Evolutionary conservation across 192 early-diverging fungal species (phyloP).

Genomic region (Entomortierella beljakovae): DNA sequence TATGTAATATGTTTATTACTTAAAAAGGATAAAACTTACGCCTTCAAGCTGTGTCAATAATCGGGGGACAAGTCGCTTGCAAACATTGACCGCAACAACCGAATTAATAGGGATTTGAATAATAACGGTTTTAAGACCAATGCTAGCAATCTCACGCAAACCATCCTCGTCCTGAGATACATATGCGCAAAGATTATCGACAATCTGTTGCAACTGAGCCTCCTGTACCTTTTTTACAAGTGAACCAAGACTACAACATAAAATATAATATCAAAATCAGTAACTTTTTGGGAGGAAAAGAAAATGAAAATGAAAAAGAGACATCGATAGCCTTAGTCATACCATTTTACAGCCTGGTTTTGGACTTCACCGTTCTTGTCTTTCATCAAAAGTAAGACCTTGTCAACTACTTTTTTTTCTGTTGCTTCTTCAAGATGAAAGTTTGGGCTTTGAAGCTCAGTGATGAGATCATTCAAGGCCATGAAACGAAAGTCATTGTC

Average conservation of each 20-base stretch:
- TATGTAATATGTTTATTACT: no score
- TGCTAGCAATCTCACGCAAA: conserved; percentile 85
- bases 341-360: conserved; percentile 80
- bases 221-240: conserved; percentile 81
- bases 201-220: conserved; percentile 72
- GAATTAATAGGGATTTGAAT: conserved; percentile 72
- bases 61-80: conserved; percentile 75
- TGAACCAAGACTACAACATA: conserved; percentile 74
- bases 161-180: conserved; percentile 72
- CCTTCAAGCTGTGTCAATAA: conserved; percentile 69
- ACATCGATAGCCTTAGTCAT: conserved; percentile 6
- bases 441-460: conserved; percentile 71
- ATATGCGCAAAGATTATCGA: conserved; percentile 75
- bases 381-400: conserved; percentile 69
- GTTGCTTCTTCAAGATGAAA: conserved; percentile 68
- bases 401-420: conserved; percentile 72
- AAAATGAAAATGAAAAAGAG: background rate
- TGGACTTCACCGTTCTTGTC: conserved; percentile 92
- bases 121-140: conserved; percentile 87
- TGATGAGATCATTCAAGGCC: conserved; percentile 84
- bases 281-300: background rate
- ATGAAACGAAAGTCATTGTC: conserved; percentile 92
- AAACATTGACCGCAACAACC: conserved; percentile 61
- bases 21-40: conserved; percentile 63
- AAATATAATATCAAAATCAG: background rate